phyloP scores from a whole-genome alignment of 768 basidiomycete genomes.

The Suillus occidentalis region DNA sequence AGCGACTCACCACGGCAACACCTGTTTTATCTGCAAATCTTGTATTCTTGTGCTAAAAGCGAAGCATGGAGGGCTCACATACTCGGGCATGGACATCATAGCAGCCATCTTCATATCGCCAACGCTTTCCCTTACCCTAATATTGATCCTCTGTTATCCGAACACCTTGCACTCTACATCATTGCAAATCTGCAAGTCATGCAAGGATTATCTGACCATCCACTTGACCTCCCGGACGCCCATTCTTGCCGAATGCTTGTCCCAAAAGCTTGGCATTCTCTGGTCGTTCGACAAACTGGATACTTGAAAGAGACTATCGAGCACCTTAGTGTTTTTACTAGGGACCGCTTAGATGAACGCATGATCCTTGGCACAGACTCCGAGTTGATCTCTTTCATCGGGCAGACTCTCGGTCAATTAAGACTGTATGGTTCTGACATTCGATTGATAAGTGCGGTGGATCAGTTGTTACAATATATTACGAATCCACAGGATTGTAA shows the following conservation, averaged over 20 bases:
- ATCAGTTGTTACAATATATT: background rate
- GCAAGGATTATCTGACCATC: background rate
- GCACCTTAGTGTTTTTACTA: background rate
- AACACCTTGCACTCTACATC: slow-evolving; percentile 10
- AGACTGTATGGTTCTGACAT: background rate
- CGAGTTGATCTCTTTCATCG: background rate
- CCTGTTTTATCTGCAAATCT: slow-evolving; percentile 9
- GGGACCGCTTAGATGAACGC: background rate
- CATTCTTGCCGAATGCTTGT: background rate
- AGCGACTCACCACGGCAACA: slow-evolving; percentile 3
- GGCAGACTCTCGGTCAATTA: background rate
- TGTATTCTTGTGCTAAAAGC: background rate
- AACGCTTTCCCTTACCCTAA: slow-evolving; percentile 3
- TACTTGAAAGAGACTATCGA: background rate
- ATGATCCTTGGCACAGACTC: background rate
- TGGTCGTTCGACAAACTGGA: background rate
- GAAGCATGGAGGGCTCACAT: slow-evolving; percentile 3
- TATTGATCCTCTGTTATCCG: background rate
- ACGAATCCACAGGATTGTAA: background rate
- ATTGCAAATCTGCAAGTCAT: background rate
- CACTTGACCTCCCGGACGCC: background rate
- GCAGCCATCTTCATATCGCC: background rate
- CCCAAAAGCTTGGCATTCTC: background rate
- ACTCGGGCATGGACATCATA: slow-evolving; percentile 2
- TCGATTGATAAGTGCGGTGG: background rate